Evolutionary conservation across 495 filamentous ascomycete genomes (phyloP), one percentile per base, ranked within the genome.

Genomic region (Daldinia concentrica): DNA sequence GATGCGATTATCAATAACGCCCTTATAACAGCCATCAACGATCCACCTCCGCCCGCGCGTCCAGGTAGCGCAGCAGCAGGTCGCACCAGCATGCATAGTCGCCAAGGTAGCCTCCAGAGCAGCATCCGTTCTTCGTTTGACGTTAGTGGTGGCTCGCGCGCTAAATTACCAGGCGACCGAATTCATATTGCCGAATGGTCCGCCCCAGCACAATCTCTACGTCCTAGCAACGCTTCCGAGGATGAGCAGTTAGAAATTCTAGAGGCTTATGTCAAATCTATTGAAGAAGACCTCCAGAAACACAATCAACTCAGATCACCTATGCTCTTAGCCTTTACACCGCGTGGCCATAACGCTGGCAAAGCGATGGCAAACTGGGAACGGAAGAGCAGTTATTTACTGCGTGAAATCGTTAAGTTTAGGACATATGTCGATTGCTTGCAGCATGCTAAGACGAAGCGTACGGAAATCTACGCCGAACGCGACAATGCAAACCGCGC

Each of bases 301-400:
- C 95, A 98, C 79, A 97, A 98, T 73, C 90, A 95, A 73, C 84
- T 97, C 43, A 85, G 94, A 51, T 86, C 87, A 15, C 88, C 92
- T 15, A 96, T 99, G 91, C 83, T 92, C 39, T 83, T 96, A 58
- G 93, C 95, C 68, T 99, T 96, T 77, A 93, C 94, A 22, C 93
- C 93, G 1, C 88, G 95, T 26, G 90, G 94, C 62, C 87, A 89
- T 22, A 99, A 98, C 77, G 84, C 88, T 24, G 80, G 80, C 54
- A 94, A 92, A 79, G 92, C 95, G 1, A 90, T 97, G 90, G 84
- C 90, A 4, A 99, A 99, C 77, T 99, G 96, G 96, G 94, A 99
- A 82, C 88, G 90, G 62, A 98, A 98, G 81, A 95, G 92, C 39
- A 90, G 90, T 32, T 97, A 98, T 77, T 81, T 99, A 43, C 82